Base-by-base conservation (phyloP, 2,329 filamentous ascomycete genomes). In the Talaromyces sp. region DNA sequence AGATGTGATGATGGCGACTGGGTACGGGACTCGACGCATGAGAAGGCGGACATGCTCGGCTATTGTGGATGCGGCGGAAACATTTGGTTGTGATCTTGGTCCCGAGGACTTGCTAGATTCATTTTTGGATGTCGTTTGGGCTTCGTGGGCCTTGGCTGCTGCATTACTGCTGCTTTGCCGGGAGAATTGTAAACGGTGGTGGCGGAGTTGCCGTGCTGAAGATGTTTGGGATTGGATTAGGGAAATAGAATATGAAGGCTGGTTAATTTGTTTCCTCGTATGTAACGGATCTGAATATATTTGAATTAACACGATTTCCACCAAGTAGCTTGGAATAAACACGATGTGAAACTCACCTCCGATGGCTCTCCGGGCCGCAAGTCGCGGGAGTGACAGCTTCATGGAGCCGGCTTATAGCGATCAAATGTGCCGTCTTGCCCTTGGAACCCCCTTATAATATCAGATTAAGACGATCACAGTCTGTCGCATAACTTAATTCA, bases 11-110 rank as follows among this genome's bases (percentile, higher is more conserved):
- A 85, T 72, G 40, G 81, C 81, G 45, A 85, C 81, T 1, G 83
- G 80, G 65, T 83, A 79, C 1, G 81, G 80, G 4, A 85, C 77
- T 19, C 72, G 70, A 36, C 83, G 81, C 77, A 83, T 82, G 37
- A 82, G 62, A 17, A 71, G 66, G 44, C 75, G 76, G 58, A 78
- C 67, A 49, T 72, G 64, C 40, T 70, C 66, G 33, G 72, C 63
- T 48, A 74, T 60, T 49, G 63, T 61, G 35, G 49, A 42, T 4
- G 54, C 9, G 35, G 43, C 32, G 24, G 44, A 3, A 27, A 36
- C 27, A 20, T 13, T 32, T 3, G 42, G 17, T 36, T 14, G 9
- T 29, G 33, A 16, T 19, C 40, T 33, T 32, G 51, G 35, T 3
- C 42, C n/a, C 43, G 39, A 41, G 9, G 19, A 7, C 37, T 6